Evolutionary conservation across 2,329 filamentous ascomycete species (phyloP), one percentile per base, ranked within the genome.

Genomic region (Phialophora verrucosa): DNA sequence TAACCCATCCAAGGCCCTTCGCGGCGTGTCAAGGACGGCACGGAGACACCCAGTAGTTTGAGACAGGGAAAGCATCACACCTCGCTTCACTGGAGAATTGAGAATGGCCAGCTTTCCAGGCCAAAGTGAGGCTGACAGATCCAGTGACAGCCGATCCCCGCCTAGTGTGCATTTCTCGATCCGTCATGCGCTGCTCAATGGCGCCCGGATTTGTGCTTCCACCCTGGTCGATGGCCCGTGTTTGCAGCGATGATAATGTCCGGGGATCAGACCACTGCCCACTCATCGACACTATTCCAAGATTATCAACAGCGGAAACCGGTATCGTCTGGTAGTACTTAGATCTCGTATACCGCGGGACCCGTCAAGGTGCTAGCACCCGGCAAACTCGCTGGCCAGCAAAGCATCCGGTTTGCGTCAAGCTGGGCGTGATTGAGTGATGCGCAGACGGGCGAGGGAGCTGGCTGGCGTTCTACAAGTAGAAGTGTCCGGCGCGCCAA

Each of bases 41-140:
- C 11, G 53, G 49, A 51, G 49, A 20, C 49, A 23, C 25, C 4
- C 49, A n/a, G 38, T 2, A n/a, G 38, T 20, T 2, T 44, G 14
- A 8, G 14, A n/a, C 38, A 4, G 38, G 0, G 14, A 44, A 20
- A 44, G 6, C 38, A 20, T 44, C 38, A 44, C 38, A 44, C 38
- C 38, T 44, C 38, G 38, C 14, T 8, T 8, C 17, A 44, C 14
- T 20, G 38, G 8, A n/a, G 14, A 44, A n/a, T 44, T n/a, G 17
- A 44, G 38, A 44, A 44, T 44, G 38, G 38, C 38, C 17, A n/a
- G 38, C 17, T 44, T 44, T 7, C 38, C 38, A 44, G 38, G n/a
- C 38, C 38, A n/a, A 44, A 44, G 38, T 44, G 38, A 44, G 38
- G 38, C 38, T 44, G 38, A 44, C 38, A 44, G 38, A 44, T 44